Percentiles rank a stretch among this genome's conserved stretches.
phyloP scores from a whole-genome alignment of 371 early-diverging fungal genomes.

The Mortierella sp. region DNA sequence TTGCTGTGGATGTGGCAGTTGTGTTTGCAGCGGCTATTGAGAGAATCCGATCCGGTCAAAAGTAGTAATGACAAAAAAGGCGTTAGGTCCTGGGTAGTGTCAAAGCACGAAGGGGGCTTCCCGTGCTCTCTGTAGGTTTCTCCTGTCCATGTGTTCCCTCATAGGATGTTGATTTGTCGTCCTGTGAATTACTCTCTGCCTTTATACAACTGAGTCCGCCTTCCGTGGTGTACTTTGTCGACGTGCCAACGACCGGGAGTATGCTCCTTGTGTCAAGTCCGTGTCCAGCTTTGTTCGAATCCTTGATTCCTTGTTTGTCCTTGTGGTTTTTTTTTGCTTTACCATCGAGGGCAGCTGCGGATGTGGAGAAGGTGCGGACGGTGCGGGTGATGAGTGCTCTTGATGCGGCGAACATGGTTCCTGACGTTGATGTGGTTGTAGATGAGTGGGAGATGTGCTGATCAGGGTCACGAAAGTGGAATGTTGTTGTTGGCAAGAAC shows the following conservation, averaged over 20 bases:
- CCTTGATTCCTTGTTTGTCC: neutral
- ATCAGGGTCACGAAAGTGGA: constrained; percentile 5
- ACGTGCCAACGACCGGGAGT: too few relatives aligned
- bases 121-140: neutral
- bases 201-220: too few relatives aligned
- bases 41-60: neutral
- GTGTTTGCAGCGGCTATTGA: constrained; percentile 1
- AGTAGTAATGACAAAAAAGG: neutral
- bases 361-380: constrained; percentile 43
- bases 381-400: constrained; percentile 28
- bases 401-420: constrained; percentile 45
- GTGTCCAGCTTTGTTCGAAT: neutral
- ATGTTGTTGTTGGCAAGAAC: neutral
- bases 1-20: neutral
- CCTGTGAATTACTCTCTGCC: too few relatives aligned
- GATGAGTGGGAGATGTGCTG: neutral
- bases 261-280: neutral
- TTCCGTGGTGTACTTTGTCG: too few relatives aligned
- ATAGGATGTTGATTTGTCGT: too few relatives aligned
- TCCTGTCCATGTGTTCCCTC: neutral
- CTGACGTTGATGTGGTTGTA: constrained; percentile 2
- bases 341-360: constrained; percentile 40
- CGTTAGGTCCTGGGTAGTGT: neutral
- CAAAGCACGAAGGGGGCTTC: neutral
- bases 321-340: neutral